Evolutionary conservation across 352 stramenopile genomes (phyloP).

Genomic region (Globisporangium viniferum): DNA sequence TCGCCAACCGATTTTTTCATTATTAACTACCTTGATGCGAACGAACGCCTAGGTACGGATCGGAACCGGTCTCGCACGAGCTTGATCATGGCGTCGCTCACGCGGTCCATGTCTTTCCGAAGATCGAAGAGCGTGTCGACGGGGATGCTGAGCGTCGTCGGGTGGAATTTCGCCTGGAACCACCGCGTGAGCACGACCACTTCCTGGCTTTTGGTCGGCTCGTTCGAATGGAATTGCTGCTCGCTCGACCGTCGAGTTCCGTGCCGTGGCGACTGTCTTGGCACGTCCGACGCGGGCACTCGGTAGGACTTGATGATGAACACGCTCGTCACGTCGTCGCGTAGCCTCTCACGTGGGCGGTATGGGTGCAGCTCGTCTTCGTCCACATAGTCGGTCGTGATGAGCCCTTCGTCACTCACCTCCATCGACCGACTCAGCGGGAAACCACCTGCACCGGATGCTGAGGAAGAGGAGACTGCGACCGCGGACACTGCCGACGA

Average conservation of each 20-base stretch:
- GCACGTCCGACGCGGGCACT: too few species aligned
- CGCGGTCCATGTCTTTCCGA: background rate
- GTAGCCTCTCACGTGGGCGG: constrained; percentile 1
- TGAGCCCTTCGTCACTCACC: constrained; percentile 2
- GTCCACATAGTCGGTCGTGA: constrained; percentile 12
- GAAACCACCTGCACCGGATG: too few species aligned
- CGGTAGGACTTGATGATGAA: too few species aligned
- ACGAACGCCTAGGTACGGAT: too few species aligned
- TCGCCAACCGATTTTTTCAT: too few species aligned
- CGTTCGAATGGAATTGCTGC: background rate
- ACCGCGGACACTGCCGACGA: too few species aligned
- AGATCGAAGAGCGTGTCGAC: background rate
- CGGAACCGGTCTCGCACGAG: background rate
- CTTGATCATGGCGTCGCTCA: background rate
- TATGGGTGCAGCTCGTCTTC: constrained; percentile 13
- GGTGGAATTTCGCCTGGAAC: constrained; percentile 27
- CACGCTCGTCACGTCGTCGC: constrained; percentile 3
- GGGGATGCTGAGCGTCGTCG: background rate
- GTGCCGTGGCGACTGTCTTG: too few species aligned
- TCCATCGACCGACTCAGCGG: too few species aligned
- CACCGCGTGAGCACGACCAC: constrained; percentile 39
- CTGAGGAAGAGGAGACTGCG: too few species aligned
- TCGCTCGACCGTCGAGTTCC: too few species aligned
- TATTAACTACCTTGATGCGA: too few species aligned
- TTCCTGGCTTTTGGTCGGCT: background rate